Evolutionary conservation across 345 rosid species (phyloP).

Genomic region (Citrus sp.): DNA sequence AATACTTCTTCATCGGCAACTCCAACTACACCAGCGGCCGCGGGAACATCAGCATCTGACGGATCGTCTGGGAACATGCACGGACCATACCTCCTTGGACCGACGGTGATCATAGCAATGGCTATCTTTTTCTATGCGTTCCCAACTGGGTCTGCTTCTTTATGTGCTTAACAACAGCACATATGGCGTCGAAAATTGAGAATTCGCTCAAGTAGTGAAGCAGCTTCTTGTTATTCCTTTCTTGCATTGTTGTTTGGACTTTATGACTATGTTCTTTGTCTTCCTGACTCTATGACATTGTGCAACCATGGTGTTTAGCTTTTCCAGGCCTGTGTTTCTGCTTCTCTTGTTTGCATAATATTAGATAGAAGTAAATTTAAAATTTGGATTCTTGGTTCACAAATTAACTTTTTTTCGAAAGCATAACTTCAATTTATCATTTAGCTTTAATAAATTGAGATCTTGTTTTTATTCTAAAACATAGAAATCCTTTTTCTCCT

Average conservation of each 20-base stretch:
- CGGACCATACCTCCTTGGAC: constrained; percentile 8
- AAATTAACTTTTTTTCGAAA: no score
- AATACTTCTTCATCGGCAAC: constrained; percentile 31
- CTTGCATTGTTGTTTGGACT: background rate
- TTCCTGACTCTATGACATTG: background rate
- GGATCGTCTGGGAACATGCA: constrained; percentile 21
- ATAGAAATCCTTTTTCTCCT: no score
- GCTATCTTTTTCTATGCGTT: constrained; percentile 26
- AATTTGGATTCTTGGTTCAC: no score
- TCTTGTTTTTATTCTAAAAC: no score
- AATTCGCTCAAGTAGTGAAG: background rate
- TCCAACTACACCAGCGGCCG: constrained; percentile 11
- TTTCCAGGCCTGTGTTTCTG: background rate
- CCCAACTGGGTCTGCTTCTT: constrained; percentile 7
- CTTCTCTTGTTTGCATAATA: background rate
- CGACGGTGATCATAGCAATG: constrained; percentile 13
- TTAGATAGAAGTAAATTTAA: no score
- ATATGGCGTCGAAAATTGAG: background rate
- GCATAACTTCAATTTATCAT: no score
- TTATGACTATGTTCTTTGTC: no score
- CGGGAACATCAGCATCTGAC: constrained; percentile 20
- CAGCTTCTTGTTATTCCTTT: background rate
- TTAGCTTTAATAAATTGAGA: no score
- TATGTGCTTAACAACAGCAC: background rate
- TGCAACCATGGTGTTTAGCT: no score